A percentile compares a stretch with the other conserved stretches of the same genome.
phyloP scores from a whole-genome alignment of 768 basidiomycete genomes.

The Tephrocybe rancida region DNA sequence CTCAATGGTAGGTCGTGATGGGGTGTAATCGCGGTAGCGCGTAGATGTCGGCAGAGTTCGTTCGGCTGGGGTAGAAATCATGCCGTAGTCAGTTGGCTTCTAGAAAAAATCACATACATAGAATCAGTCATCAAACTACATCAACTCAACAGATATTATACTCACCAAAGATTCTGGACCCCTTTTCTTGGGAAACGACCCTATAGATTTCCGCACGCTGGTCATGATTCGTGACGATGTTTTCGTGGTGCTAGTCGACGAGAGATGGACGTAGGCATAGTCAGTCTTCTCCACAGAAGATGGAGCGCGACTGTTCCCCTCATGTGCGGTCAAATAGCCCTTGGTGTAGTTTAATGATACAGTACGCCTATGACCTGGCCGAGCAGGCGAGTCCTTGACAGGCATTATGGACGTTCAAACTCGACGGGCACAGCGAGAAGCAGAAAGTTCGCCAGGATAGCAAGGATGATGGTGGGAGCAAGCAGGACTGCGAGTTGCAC shows the following conservation, averaged over 20 bases:
- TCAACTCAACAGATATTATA: background rate
- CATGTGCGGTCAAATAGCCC: slow-evolving; percentile 3
- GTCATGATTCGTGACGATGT: slow-evolving; percentile 27
- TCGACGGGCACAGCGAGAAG: background rate
- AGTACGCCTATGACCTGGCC: slow-evolving; percentile 17
- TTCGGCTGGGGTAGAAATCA: slow-evolving; percentile 47
- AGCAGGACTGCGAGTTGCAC: slow-evolving; percentile 10
- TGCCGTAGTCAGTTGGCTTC: slow-evolving; percentile 25
- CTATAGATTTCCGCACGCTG: slow-evolving; percentile 23
- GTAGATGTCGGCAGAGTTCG: slow-evolving; percentile 29
- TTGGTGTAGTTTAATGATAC: slow-evolving; percentile 14
- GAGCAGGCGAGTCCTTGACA: slow-evolving; percentile 13
- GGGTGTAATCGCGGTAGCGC: slow-evolving; percentile 39
- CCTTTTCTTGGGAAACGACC: slow-evolving; percentile 23
- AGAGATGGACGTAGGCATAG: slow-evolving; percentile 3
- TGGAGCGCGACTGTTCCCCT: background rate
- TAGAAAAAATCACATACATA: background rate
- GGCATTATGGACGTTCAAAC: slow-evolving; percentile 9
- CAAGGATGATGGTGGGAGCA: background rate
- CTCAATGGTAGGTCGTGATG: slow-evolving; percentile 62
- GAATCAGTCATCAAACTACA: background rate
- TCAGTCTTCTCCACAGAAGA: slow-evolving; percentile 2
- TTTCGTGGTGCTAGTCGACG: slow-evolving; percentile 12
- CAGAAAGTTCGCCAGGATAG: background rate
- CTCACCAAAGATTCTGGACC: slow-evolving; percentile 19